Percentiles rank a stretch among this genome's conserved stretches.
These are phyloP conservation scores for Alternaria sp. DNA, from an alignment of 2,329 filamentous ascomycete genomes.

Conservation along the genomic window DNA sequence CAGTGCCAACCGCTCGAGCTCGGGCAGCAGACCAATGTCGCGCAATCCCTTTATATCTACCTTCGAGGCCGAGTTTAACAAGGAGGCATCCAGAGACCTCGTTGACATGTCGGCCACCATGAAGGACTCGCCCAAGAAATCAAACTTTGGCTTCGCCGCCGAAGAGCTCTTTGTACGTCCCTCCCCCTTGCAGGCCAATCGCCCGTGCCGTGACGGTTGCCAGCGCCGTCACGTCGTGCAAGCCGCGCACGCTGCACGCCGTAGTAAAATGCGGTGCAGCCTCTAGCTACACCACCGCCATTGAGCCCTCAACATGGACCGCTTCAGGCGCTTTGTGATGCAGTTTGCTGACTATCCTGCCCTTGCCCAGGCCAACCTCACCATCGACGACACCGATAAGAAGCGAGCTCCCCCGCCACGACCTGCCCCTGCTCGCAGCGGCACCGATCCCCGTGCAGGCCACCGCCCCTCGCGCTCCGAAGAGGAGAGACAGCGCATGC, in stretches of 20 bases:
- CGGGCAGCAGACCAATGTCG: constrained; percentile 72
- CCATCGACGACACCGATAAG: constrained; percentile 65
- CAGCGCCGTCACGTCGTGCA: constrained; percentile 26
- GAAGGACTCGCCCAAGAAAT: constrained; percentile 54
- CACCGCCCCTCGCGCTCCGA: constrained; percentile 73
- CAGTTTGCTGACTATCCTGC: constrained; percentile 53
- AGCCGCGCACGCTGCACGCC: constrained; percentile 8
- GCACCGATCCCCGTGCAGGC: constrained; percentile 53
- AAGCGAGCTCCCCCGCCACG: constrained; percentile 43
- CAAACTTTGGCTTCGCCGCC: constrained; percentile 58
- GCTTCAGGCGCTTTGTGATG: constrained; percentile 47
- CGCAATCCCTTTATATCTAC: constrained; percentile 78
- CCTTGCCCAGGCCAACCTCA: constrained; percentile 67
- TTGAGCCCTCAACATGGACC: constrained; percentile 46
- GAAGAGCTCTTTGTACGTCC: constrained; percentile 79
- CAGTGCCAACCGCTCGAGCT: constrained; percentile 49
- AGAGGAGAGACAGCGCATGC: constrained; percentile 49
- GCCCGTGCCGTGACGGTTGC: constrained; percentile 16
- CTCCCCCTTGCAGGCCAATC: constrained; percentile 14
- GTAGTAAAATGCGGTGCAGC: neutral
- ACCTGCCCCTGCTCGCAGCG: constrained; percentile 54
- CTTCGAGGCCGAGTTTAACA: constrained; percentile 52
- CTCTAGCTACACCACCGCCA: neutral
- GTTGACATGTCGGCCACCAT: constrained; percentile 48
- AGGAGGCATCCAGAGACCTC: constrained; percentile 40